Conservation (phyloP, 345 rosid species). For the Reutealis trisperma region DNA sequence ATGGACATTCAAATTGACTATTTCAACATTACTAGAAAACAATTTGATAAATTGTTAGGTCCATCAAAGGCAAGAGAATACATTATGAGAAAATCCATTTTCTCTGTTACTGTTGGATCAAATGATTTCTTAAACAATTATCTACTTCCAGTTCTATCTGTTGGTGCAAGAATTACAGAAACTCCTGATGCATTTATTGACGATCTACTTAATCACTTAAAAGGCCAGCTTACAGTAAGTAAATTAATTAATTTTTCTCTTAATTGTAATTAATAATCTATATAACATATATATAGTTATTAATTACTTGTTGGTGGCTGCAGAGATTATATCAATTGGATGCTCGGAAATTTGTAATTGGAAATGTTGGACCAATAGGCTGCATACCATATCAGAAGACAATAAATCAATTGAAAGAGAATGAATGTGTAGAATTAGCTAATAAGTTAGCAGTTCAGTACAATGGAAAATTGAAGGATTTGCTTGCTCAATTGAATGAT, state of each 20-base stretch:
- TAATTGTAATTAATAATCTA: no score
- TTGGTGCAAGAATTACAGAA: constrained; percentile 65
- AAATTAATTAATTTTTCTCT: not conserved
- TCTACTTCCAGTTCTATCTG: constrained; percentile 75
- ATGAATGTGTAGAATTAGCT: constrained; percentile 73
- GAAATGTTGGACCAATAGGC: constrained; percentile 91
- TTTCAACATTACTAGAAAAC: constrained; percentile 68
- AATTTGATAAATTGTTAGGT: constrained; percentile 68
- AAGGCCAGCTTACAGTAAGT: constrained; percentile 46
- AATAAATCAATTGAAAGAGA: constrained; percentile 55
- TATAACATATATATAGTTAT: not conserved
- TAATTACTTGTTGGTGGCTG: not conserved
- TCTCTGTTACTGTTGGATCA: constrained; percentile 81
- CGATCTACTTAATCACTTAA: constrained; percentile 65
- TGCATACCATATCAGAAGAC: constrained; percentile 94
- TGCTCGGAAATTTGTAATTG: constrained; percentile 82
- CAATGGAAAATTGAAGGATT: constrained; percentile 62
- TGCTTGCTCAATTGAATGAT: constrained; percentile 55
- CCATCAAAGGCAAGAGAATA: constrained; percentile 64
- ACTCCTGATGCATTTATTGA: constrained; percentile 71
- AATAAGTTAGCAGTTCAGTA: constrained; percentile 70
- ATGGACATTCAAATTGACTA: constrained; percentile 87
- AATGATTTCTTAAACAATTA: constrained; percentile 93
- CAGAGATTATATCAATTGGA: constrained; percentile 84
- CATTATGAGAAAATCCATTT: constrained; percentile 51